These are phyloP conservation scores for Emydomyces testavorans DNA, from an alignment of 2,329 filamentous ascomycete genomes.

Conservation along the genomic window DNA sequence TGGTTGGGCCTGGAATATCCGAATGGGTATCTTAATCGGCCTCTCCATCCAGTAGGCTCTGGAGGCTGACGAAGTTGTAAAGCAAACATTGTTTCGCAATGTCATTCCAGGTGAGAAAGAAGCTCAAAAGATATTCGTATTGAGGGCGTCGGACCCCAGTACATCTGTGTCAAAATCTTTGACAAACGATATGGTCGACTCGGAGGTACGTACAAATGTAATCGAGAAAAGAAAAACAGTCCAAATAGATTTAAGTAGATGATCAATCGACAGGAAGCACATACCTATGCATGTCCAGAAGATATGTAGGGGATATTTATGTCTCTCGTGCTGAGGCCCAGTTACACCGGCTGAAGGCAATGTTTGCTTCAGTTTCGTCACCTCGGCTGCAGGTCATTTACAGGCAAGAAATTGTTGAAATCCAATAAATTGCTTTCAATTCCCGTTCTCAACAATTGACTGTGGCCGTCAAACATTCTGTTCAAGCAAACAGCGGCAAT, in stretches of 20 bases:
- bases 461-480: slow-evolving; percentile 2
- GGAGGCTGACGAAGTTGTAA: background rate
- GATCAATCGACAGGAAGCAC: background rate
- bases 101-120: background rate
- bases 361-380: slow-evolving; percentile 8
- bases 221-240: background rate
- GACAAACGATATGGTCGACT: background rate
- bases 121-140: background rate
- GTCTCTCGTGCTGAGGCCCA: background rate
- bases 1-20: background rate
- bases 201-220: background rate
- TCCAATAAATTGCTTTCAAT: background rate
- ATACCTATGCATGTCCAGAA: background rate
- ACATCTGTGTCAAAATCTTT: background rate
- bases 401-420: background rate
- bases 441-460: background rate
- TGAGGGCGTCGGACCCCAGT: background rate
- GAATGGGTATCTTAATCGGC: background rate
- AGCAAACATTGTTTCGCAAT: background rate
- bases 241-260: background rate
- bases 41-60: background rate
- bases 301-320: slow-evolving; percentile 7
- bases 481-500: slow-evolving; percentile 9
- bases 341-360: background rate
- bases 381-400: background rate